Base-by-base conservation (phyloP, 2,329 filamentous ascomycete genomes). In the Diplodia seriata region DNA sequence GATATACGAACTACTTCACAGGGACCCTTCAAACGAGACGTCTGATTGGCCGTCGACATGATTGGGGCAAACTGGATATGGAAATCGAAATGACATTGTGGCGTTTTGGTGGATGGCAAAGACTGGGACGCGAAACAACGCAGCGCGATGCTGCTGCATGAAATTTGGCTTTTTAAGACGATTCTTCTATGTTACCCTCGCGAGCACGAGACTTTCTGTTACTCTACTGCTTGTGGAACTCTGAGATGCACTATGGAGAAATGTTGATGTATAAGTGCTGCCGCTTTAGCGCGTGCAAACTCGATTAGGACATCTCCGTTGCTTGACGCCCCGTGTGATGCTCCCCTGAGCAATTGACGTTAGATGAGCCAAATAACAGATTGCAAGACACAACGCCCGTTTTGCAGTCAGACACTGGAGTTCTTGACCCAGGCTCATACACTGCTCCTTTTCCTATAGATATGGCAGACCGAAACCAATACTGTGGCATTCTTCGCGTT, bases 51-150 rank as follows among this genome's bases (percentile, higher is more conserved):
- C 8, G 11, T 51, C 8, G 8, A 6, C 20, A 11, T 47, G 38
- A 15, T 23, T 12, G 18, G 18, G 4, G 14, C 18, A 31, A 1
- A 18, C 14, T 31, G 57, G 33, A 49, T 12, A 15, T 38, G 59
- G 47, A 31, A 50, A 51, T 63, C 20, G 47, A 38, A 51, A 36
- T 4, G 23, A 63, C 15, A 63, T 20, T 20, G 47, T 33, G 59
- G 59, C 59, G 59, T 63, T 57, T 57, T 49, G 59, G n/a, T 23
- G 29, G 59, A 20, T 15, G 43, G 47, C 47, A 50, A 63, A 51
- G 59, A 51, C 47, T 51, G 59, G 59, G 20, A 63, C 38, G 59
- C 11, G 29, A 33, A 51, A 43, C 47, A 51, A 43, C 47, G 59
- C 31, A 53, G 29, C 31, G 36, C 20, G 12, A 31, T 49, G 47